Evolutionary conservation across 345 rosid genomes (phyloP), one percentile per base, ranked within the genome.

Genomic region (Brassica cretica): DNA sequence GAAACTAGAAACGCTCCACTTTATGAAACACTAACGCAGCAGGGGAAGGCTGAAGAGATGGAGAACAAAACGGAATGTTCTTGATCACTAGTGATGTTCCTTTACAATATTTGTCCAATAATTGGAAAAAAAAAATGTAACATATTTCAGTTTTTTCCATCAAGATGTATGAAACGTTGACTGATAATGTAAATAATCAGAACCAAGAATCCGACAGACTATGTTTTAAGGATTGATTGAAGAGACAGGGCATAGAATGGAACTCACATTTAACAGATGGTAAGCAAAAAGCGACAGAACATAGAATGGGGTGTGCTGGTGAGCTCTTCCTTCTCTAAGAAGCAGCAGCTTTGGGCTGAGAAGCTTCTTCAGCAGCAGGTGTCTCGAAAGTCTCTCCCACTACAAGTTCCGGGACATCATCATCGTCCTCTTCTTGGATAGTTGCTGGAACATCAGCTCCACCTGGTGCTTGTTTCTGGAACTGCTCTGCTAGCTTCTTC

Each of bases 401-500:
- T 49, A 93, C 98, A 66, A 93, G 98, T 6, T 90, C 94, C 0
- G 98, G 98, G 62, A 93, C 97, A 41, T 88, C 95, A 14, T 51
- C 83, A 18, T 93, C 97, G 2, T 91, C 98, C 7, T 90, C 93
- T 73, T 87, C 93, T 49, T 77, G 88, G 8, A 78, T 74, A 1
- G 83, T 62, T 3, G 85, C 72, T 2, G 87, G 87, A 6, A 82
- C 78, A 68, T 74, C 71, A 51, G 79, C 92, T 4, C 81, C 82
- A 62, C 81, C 84, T 2, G 94, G 89, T 8, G 80, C 79, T 68
- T 91, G 93, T 86, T 87, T 94, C 88, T 94, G 93, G 85, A 88
- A 87, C 74, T 94, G 98, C 84, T 94, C 98, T 0, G 98, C 98
- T 79, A 94, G 79, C 84, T 88, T 94, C 88, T 90, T 93, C 78